Conservation (phyloP, 179 eudicot species). For the Dionaea muscipula region DNA sequence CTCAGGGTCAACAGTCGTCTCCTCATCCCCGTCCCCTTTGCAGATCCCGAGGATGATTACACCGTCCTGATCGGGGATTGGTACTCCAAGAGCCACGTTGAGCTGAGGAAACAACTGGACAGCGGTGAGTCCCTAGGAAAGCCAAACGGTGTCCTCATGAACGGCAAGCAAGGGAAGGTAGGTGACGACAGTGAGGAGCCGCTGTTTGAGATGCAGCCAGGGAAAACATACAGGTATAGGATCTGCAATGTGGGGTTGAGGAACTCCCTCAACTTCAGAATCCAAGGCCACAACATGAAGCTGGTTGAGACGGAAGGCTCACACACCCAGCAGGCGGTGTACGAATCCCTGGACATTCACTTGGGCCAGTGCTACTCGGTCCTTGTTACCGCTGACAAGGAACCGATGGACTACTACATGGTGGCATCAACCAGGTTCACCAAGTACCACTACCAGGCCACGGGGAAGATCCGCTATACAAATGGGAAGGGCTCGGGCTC, state of each 20-base stretch:
- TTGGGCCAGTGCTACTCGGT: constrained; percentile 26
- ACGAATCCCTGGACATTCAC: constrained; percentile 23
- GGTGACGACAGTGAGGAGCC: constrained; percentile 14
- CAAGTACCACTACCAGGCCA: constrained; percentile 20
- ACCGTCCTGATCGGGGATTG: constrained; percentile 14
- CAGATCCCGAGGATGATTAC: constrained; percentile 7
- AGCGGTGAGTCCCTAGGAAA: neutral
- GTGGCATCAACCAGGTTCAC: constrained; percentile 25
- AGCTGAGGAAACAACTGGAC: neutral
- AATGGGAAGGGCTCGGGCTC: constrained; percentile 26
- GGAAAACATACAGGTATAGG: constrained; percentile 23
- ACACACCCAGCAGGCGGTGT: constrained; percentile 19
- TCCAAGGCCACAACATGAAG: constrained; percentile 22
- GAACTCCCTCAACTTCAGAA: constrained; percentile 18
- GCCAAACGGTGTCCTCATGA: constrained; percentile 3
- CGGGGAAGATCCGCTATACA: constrained; percentile 27
- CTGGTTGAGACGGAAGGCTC: constrained; percentile 27
- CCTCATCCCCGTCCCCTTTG: constrained; percentile 11
- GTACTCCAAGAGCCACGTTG: constrained; percentile 10
- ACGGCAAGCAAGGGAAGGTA: constrained; percentile 5
- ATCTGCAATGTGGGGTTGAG: constrained; percentile 28
- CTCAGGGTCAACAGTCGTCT: constrained; percentile 11
- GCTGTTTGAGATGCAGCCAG: constrained; percentile 12
- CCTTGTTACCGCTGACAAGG: constrained; percentile 20
- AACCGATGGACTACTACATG: constrained; percentile 20